Evolutionary conservation across 169 alveolate genomes (phyloP).

Genomic region (Babesia caballi): DNA sequence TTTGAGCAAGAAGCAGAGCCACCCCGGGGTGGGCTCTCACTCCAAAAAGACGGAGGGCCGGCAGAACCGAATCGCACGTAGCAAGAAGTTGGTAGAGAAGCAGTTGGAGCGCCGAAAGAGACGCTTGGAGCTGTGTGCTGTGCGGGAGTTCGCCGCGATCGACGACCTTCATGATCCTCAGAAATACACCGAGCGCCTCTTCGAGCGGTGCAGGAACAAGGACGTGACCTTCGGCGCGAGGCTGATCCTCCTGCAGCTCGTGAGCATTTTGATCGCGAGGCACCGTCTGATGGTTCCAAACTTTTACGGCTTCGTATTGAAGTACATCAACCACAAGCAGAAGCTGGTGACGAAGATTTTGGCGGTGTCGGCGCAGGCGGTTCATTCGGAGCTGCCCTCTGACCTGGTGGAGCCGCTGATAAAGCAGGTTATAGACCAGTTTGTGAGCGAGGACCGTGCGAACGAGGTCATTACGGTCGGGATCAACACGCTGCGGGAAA

Average conservation of each 20-base stretch:
- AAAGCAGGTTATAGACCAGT: constrained; percentile 23
- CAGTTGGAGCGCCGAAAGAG: constrained; percentile 22
- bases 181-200: constrained; percentile 24
- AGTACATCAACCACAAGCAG: constrained; percentile 82
- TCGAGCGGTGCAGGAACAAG: constrained; percentile 30
- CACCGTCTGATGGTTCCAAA: constrained; percentile 43
- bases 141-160: constrained; percentile 24
- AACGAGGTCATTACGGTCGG: constrained; percentile 58
- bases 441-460: constrained; percentile 49
- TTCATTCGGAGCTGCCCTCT: constrained; percentile 85
- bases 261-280: constrained; percentile 32
- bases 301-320: constrained; percentile 47
- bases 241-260: constrained; percentile 42
- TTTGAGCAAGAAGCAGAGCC: constrained; percentile 6
- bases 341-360: constrained; percentile 80
- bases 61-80: constrained; percentile 14
- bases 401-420: constrained; percentile 81
- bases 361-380: constrained; percentile 84
- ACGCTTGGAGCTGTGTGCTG: constrained; percentile 7
- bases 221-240: constrained; percentile 26
- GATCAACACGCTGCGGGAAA: constrained; percentile 72
- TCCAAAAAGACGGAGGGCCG: constrained; percentile 24
- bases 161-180: constrained; percentile 45
- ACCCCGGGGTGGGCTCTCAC: neutral
- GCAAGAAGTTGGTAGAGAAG: constrained; percentile 12